Conservation (phyloP, 2,329 filamentous ascomycete genomes). For the Colletotrichum filicis region DNA sequence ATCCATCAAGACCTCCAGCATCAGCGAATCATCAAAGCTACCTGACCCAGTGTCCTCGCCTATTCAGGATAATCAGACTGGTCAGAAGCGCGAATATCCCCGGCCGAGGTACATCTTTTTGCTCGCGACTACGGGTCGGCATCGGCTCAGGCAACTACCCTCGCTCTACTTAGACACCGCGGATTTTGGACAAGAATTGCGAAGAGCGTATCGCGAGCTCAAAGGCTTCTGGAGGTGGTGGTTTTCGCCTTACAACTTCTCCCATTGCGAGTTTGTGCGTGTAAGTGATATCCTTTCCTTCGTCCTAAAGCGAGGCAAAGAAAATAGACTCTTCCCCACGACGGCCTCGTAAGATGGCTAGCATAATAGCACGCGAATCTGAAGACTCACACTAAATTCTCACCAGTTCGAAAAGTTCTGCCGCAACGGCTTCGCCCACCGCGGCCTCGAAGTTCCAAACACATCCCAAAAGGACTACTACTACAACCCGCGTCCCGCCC, state of each 20-base stretch:
- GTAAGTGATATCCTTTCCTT: neutral
- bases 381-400: neutral
- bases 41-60: neutral
- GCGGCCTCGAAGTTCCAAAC: neutral
- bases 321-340: neutral
- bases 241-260: neutral
- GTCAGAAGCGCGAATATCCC: neutral
- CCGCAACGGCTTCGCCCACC: neutral
- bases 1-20: neutral
- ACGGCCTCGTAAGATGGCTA: neutral
- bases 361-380: neutral
- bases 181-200: neutral
- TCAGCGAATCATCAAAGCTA: neutral
- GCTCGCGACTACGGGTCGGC: neutral
- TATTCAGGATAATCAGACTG: neutral
- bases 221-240: slow-evolving; percentile 6
- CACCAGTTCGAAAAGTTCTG: neutral
- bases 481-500: neutral
- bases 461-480: neutral
- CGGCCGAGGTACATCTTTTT: slow-evolving; percentile 5
- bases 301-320: neutral
- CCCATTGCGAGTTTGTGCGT: slow-evolving; percentile 1
- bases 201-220: neutral
- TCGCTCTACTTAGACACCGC: neutral
- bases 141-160: neutral